Evolutionary conservation across 2,329 filamentous ascomycete genomes (phyloP), one percentile per base, ranked within the genome.

Genomic region (Aureobasidium namibiae): DNA sequence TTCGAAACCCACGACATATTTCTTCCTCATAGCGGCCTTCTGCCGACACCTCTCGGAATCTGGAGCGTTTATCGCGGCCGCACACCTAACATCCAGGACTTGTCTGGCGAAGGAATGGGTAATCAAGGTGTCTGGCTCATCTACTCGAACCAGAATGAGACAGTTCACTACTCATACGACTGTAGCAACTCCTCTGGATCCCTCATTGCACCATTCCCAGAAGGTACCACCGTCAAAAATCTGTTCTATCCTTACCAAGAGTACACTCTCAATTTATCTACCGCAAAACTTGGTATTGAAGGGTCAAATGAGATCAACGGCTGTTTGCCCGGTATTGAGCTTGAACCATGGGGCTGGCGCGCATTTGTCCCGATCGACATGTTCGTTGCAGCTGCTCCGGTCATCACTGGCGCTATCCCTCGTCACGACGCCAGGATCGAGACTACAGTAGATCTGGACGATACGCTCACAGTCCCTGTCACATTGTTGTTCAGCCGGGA

Each of bases 211-310:
- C 81, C 84, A 0, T 87, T 83, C 60, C 71, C 74, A 10, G 68
- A 70, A 2, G 79, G 76, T 13, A 80, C 77, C 1, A 80, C 75
- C 1, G 82, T 87, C 61, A 82, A 80, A 66, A 85, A 85, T 64
- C 67, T 87, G 14, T 84, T 87, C 67, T 53, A 53, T 66, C 83
- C 83, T 0, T 83, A 81, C 63, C 81, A 84, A 23, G 77, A 82
- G 61, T 73, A 79, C 59, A 77, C 70, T 0, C 71, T 87, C 18
- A 73, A 74, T 48, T 67, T 69, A 1, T 80, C 81, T 1, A 68
- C 73, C 1, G 68, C 74, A 3, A 72, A 71, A 26, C 73, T 83
- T 38, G 75, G 75, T 14, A 73, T 82, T 42, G 76, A 78, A 57
- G 74, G 74, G 1, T 78, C 77, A 1, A 71, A 67, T 0, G 69